Evolutionary conservation across 2,329 filamentous ascomycete species (phyloP).

Genomic region (Ploettnerulaceae sp.): DNA sequence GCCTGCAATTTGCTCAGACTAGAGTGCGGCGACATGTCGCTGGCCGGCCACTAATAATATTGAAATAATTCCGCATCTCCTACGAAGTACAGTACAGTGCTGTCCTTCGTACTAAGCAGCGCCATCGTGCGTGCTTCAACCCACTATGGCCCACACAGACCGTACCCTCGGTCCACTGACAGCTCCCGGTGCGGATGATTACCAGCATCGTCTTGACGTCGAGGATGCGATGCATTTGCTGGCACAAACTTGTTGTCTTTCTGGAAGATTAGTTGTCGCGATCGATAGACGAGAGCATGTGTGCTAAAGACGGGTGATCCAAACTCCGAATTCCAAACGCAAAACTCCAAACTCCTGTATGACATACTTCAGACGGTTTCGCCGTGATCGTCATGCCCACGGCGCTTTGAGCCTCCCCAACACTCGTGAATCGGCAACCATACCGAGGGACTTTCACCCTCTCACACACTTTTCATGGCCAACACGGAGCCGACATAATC

Average conservation of each 20-base stretch:
- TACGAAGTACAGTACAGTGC: slow-evolving; percentile 1
- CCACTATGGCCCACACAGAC: slow-evolving; percentile 14
- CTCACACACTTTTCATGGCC: not conserved
- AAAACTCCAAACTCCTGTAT: slow-evolving; percentile 6
- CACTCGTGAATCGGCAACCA: not conserved
- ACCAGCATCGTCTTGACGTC: slow-evolving; percentile 5
- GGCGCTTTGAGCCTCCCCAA: slow-evolving; percentile 11
- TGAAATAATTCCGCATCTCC: slow-evolving; percentile 5
- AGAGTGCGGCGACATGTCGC: slow-evolving; percentile 7
- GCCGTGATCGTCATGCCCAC: not conserved
- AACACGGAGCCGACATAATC: not conserved
- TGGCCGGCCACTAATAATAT: slow-evolving; percentile 1
- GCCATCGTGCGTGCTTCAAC: slow-evolving; percentile 16
- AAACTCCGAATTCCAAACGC: slow-evolving; percentile 6
- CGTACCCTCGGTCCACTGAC: slow-evolving; percentile 16
- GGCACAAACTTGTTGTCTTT: slow-evolving; percentile 4
- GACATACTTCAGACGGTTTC: slow-evolving; percentile 11
- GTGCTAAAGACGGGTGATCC: not conserved
- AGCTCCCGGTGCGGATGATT: slow-evolving; percentile 14
- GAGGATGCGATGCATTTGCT: slow-evolving; percentile 1
- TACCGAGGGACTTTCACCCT: not conserved
- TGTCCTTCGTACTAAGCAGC: slow-evolving; percentile 15
- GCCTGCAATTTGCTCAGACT: slow-evolving; percentile 9
- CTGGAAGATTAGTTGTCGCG: slow-evolving; percentile 3
- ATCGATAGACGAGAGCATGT: not conserved